A percentile compares a stretch with the other conserved stretches of the same genome.
These are phyloP conservation scores for Dipteronia sinensis DNA, from an alignment of 345 rosid genomes.

Conservation along the genomic window DNA sequence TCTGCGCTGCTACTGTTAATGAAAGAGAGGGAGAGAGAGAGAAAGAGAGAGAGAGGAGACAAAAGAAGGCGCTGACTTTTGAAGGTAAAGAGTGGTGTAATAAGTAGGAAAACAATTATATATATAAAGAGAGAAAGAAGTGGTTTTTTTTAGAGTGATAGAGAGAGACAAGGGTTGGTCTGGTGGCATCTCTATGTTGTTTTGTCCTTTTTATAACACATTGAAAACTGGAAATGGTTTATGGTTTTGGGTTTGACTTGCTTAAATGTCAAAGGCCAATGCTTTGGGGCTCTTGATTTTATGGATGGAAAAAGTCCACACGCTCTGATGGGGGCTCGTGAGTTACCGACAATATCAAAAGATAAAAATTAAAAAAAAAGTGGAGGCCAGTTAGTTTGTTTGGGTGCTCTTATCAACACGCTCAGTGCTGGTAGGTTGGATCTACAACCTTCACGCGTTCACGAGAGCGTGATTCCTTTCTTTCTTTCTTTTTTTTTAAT, in stretches of 20 bases:
- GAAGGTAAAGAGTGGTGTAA: conserved; percentile 28
- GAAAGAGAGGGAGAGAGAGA: no score
- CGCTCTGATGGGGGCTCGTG: conserved; percentile 29
- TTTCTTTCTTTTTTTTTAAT: no score
- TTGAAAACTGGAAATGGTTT: conserved; percentile 38
- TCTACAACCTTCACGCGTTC: conserved; percentile 14
- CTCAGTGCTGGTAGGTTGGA: neutral
- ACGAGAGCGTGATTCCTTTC: neutral
- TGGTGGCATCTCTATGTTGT: conserved; percentile 62
- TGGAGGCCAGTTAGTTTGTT: conserved; percentile 21
- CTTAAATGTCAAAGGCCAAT: conserved; percentile 47
- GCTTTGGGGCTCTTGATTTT: neutral
- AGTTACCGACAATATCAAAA: conserved; percentile 42
- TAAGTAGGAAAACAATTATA: conserved; percentile 31
- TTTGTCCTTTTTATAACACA: conserved; percentile 39
- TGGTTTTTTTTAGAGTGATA: conserved; percentile 13
- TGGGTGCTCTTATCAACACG: conserved; percentile 28
- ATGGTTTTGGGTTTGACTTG: conserved; percentile 59
- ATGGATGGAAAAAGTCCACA: conserved; percentile 35
- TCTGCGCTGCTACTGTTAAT: conserved; percentile 30
- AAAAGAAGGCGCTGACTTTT: conserved; percentile 91
- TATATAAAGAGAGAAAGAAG: conserved; percentile 29
- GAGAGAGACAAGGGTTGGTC: conserved; percentile 8
- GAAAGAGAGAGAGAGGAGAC: conserved; percentile 34
- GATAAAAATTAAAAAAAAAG: neutral